A percentile compares a stretch with the other conserved stretches of the same genome.
Evolutionary conservation across 2,329 filamentous ascomycete species (phyloP).

Genomic region (Colletotrichum trifolii): DNA sequence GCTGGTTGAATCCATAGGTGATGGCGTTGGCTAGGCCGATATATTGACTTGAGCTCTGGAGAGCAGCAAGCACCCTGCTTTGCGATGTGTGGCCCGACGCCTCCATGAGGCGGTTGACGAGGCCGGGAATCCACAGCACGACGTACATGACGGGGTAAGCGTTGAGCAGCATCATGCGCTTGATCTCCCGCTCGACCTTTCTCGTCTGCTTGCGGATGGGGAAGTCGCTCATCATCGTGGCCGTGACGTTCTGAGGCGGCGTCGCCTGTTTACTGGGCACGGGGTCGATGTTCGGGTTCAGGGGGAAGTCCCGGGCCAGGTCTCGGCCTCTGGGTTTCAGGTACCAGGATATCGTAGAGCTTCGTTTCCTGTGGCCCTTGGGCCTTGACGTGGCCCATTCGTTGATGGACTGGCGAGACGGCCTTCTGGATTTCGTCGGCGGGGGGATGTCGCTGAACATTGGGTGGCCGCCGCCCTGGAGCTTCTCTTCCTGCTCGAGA

Average conservation of each 20-base stretch:
- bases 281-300: constrained; percentile 18
- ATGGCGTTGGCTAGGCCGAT: constrained; percentile 51
- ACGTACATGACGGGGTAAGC: constrained; percentile 52
- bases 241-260: constrained; percentile 6
- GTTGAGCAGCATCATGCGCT: constrained; percentile 49
- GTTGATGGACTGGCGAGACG: background rate
- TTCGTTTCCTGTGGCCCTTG: constrained; percentile 2
- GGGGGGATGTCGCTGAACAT: constrained; percentile 15
- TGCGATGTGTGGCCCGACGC: constrained; percentile 38
- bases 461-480: constrained; percentile 9
- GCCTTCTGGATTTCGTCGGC: background rate
- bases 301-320: constrained; percentile 20
- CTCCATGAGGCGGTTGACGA: constrained; percentile 48
- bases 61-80: constrained; percentile 40
- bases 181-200: constrained; percentile 42
- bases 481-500: constrained; percentile 30
- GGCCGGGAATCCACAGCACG: constrained; percentile 51
- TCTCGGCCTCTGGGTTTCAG: constrained; percentile 7
- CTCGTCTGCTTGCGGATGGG: constrained; percentile 37
- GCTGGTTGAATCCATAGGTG: constrained; percentile 52
- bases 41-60: constrained; percentile 51
- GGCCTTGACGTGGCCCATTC: background rate
- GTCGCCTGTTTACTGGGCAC: constrained; percentile 4
- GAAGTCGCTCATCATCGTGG: constrained; percentile 37
- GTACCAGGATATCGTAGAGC: constrained; percentile 18